Evolutionary conservation across 202 grass and related monocot species (phyloP).

Genomic region (Cymbopogon flexuosus): DNA sequence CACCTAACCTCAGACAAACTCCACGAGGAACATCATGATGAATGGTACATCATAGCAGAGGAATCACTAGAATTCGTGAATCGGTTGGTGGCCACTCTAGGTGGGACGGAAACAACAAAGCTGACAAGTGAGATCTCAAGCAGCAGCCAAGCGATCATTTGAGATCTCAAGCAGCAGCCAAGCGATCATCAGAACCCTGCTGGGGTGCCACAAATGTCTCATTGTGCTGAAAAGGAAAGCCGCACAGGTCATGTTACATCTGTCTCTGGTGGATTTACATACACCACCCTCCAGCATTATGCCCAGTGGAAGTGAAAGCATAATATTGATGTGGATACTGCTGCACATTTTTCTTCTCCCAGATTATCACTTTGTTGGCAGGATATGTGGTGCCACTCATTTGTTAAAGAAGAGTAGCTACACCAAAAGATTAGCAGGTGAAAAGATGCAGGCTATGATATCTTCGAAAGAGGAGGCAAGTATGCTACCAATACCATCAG

Average conservation of each 20-base stretch:
- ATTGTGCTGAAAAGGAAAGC: background rate
- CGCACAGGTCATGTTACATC: background rate
- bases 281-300: no score
- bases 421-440: background rate
- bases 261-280: no score
- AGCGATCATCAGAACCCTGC: background rate
- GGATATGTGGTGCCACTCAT: background rate
- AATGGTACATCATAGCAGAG: background rate
- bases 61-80: background rate
- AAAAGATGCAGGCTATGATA: background rate
- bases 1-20: background rate
- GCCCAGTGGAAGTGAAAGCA: no score
- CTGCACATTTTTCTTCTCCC: background rate
- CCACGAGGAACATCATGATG: background rate
- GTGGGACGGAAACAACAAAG: background rate
- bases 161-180: background rate
- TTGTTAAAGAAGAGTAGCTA: background rate
- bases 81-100: background rate
- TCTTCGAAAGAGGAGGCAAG: no score
- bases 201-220: background rate
- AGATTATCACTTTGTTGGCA: background rate
- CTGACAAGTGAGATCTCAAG: background rate
- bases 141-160: background rate
- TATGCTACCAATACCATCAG: no score
- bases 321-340: background rate